Base-by-base conservation (phyloP, 108 stramenopile genomes). In the Stephanodiscus triporus region DNA sequence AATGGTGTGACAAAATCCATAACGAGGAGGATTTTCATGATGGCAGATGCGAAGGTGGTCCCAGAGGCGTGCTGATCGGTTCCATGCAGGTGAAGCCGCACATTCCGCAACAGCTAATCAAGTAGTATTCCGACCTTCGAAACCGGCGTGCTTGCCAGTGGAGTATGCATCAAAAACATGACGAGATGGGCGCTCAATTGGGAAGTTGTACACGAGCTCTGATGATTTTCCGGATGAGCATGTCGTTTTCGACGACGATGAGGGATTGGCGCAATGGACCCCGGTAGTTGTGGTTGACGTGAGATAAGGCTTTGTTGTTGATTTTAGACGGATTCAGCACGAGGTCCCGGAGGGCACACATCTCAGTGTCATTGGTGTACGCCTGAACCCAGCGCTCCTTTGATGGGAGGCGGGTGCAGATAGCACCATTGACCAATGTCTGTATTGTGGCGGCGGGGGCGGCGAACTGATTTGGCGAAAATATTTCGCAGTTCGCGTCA, bases 241-340 rank as follows among this genome's bases (percentile, higher is more conserved):
- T 67, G 4, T 50, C 66, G 29, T 67, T 16, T 23, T 67, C 66
- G n/a, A 67, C 14, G 14, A 67, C 5, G 10, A 67, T 23, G 19
- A 49, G 66, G 0, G 48, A 50, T 13, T 53, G 20, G 24, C 51
- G 51, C 4, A 53, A 10, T 22, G 51, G 51, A 1, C 51, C 51
- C 6, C 51, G 20, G 9, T 22, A 53, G 19, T 53, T 53, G 19
- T 53, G 24, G 19, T 53, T 22, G 51, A 53, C 24, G 8, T 53
- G 2, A 19, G 51, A 6, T 24, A 53, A 26, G 6, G 20, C 24
- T 53, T 53, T 22, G 23, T 53, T 53, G 23, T 22, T 53, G n/a
- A 53, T 22, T 8, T 24, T 24, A 6, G 51, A 53, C 9, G 51
- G 51, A 19, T 53, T 53, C 8, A 30, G 29, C 20, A 8, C 51